Conservation (phyloP, 768 basidiomycete species). For the Boletus bicolor region DNA sequence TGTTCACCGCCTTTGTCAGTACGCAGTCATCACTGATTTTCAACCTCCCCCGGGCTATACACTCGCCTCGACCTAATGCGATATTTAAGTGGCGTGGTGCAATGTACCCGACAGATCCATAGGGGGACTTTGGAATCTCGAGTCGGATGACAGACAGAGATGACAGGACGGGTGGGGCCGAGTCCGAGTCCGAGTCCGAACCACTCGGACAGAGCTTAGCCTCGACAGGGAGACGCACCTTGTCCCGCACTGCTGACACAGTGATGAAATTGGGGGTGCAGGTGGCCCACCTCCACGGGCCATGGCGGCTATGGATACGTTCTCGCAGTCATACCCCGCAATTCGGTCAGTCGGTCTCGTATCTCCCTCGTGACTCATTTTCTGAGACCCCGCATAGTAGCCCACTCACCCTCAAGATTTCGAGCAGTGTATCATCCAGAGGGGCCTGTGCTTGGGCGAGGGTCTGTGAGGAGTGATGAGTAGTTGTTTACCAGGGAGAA, state of each 20-base stretch:
- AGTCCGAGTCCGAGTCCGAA: too few species aligned
- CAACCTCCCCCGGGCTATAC: too few species aligned
- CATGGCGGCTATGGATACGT: background rate
- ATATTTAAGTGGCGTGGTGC: too few species aligned
- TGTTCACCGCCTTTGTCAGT: too few species aligned
- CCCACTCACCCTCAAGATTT: background rate
- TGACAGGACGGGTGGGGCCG: too few species aligned
- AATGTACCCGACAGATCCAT: too few species aligned
- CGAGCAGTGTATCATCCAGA: background rate
- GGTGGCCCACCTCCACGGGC: background rate
- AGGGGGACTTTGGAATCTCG: too few species aligned
- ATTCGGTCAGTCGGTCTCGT: background rate
- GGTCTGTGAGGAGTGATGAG: background rate
- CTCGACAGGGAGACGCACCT: background rate
- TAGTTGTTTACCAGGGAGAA: background rate
- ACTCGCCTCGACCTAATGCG: too few species aligned
- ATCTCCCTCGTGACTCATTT: slow-evolving; percentile 9
- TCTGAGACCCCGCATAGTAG: background rate
- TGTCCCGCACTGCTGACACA: background rate
- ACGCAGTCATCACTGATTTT: too few species aligned
- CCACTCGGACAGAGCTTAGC: too few species aligned
- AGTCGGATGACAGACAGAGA: too few species aligned
- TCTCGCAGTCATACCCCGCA: background rate
- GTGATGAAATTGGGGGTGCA: background rate
- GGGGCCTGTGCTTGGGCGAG: background rate